A percentile compares a stretch with the other conserved stretches of the same genome.
These are phyloP conservation scores for Debaryomyces psychrophilus DNA, from an alignment of 1,139 yeast species.

Conservation along the genomic window DNA sequence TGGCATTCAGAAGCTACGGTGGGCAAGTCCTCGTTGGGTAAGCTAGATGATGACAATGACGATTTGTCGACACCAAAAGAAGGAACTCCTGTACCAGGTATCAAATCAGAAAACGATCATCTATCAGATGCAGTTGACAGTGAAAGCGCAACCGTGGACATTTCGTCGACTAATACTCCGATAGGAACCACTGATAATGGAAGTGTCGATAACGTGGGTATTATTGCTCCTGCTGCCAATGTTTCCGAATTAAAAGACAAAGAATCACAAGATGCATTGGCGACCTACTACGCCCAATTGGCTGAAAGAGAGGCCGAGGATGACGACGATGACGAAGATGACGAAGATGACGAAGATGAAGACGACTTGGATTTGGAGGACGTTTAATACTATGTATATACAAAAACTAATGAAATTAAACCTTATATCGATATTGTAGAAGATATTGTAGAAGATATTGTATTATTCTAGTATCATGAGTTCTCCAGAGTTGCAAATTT, in stretches of 20 bases:
- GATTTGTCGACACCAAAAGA: constrained; percentile 16
- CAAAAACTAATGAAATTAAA: background rate
- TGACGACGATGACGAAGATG: constrained; percentile 65
- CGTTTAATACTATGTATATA: constrained; percentile 23
- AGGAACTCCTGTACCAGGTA: constrained; percentile 20
- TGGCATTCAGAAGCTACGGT: constrained; percentile 95
- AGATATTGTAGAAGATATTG: too few relatives aligned
- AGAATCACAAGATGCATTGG: constrained; percentile 76
- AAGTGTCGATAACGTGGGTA: background rate
- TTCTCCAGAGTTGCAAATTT: constrained; percentile 1
- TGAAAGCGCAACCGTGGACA: constrained; percentile 13
- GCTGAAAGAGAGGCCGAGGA: constrained; percentile 65
- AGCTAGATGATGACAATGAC: constrained; percentile 45
- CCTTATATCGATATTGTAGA: background rate
- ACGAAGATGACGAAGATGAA: constrained; percentile 42
- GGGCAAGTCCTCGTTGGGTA: constrained; percentile 57
- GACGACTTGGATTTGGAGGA: constrained; percentile 57
- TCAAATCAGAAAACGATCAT: constrained; percentile 14
- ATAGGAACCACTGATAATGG: background rate
- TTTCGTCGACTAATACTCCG: constrained; percentile 9
- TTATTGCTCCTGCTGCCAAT: constrained; percentile 12
- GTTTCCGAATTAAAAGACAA: constrained; percentile 49
- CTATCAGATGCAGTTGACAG: constrained; percentile 11
- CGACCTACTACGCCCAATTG: constrained; percentile 75
- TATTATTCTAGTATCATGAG: background rate